Base-by-base conservation (phyloP, 2,329 filamentous ascomycete genomes). In the Trichoderma koningii region DNA sequence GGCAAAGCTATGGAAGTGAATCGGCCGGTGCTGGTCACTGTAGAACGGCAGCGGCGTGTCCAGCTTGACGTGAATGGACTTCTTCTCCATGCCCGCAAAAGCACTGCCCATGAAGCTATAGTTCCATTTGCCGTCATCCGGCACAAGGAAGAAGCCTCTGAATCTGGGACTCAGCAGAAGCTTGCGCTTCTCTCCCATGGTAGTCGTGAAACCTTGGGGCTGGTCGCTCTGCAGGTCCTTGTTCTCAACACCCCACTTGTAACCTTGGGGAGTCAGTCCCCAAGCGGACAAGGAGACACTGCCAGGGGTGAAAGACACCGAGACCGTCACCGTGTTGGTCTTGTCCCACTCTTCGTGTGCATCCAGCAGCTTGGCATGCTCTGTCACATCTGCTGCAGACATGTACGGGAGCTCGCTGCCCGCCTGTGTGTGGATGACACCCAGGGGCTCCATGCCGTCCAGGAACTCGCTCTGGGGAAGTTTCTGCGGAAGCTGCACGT, bases 171-270 rank as follows among this genome's bases (percentile, higher is more conserved):
- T 96, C 61, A 99, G 85, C 30, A 99, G 81, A 63, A 99, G 82
- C 80, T 99, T 96, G 71, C 92, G 93, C 81, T 98, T 98, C 78
- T 96, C 91, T 60, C 95, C 95, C 86, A 98, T 96, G 66, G 82
- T 87, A 28, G 92, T 96, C 65, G 88, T 89, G 82, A 99, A 99
- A 45, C 96, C 96, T 69, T 93, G 89, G 0, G 96, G 95, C 76
- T 96, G 92, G 76, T 99, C 95, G 68, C 91, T 96, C 71, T 90
- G 89, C 63, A 88, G 87, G 78, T 99, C 96, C 79, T 90, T 94
- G 84, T 99, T 99, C 75, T 97, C 92, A 1, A 88, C 92, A 69
- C 95, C 95, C 95, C 96, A 99, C 77, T 94, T 94, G 82, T 96
- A 97, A 60, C 95, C 95, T 68, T 89, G 83, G 1, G 95, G 93